Conservation (phyloP, 768 basidiomycete species). For the Ephemerocybe angulata region DNA sequence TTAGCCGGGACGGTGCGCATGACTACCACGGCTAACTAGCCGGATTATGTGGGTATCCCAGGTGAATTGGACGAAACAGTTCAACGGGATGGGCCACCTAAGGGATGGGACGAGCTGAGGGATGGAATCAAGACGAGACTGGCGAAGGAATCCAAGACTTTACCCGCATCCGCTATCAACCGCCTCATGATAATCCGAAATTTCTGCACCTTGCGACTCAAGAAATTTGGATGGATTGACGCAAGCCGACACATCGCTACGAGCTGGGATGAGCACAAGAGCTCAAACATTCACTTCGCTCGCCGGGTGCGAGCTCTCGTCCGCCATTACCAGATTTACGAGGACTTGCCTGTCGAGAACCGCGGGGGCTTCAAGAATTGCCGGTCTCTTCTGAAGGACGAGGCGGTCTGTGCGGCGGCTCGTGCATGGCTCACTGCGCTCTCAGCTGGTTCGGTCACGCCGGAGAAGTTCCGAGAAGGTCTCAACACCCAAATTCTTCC, state of each 20-base stretch:
- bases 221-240: not conserved
- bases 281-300: constrained; percentile 16
- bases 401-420: constrained; percentile 25
- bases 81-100: not conserved
- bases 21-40: too few species aligned
- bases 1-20: too few species aligned
- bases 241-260: not conserved
- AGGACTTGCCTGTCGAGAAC: constrained; percentile 26
- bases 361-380: constrained; percentile 19
- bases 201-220: not conserved
- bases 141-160: not conserved
- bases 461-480: constrained; percentile 17
- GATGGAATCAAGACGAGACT: not conserved
- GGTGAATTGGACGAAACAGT: not conserved
- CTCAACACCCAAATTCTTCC: constrained; percentile 30
- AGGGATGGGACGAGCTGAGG: not conserved
- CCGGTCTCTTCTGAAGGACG: constrained; percentile 20
- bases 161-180: not conserved
- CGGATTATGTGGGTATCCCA: too few species aligned
- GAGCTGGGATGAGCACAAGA: not conserved
- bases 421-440: constrained; percentile 27
- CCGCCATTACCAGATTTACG: constrained; percentile 30
- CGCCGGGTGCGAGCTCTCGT: constrained; percentile 23
- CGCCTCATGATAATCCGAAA: not conserved
- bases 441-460: constrained; percentile 30